Percentiles rank a stretch among this genome's conserved stretches.
Evolutionary conservation across 129 eudicot genomes (phyloP).

Genomic region (Lactuca saligna): DNA sequence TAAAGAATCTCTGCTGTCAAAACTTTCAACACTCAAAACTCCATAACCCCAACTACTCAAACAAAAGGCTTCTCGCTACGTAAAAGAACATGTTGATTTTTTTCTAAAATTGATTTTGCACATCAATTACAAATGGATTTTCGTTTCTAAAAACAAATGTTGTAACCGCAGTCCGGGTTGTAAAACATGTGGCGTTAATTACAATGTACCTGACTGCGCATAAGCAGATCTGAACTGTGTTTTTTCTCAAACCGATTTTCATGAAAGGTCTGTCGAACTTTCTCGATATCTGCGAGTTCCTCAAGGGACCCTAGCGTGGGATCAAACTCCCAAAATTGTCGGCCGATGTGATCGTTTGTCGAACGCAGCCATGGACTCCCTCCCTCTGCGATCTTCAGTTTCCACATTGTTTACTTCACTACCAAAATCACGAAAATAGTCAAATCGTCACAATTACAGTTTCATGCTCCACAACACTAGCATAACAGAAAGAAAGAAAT

Average conservation of each 20-base stretch:
- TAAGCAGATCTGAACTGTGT: slow-evolving; percentile 90
- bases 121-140: slow-evolving; percentile 4
- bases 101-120: neutral
- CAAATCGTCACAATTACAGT: slow-evolving; percentile 15
- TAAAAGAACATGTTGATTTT: neutral
- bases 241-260: slow-evolving; percentile 57
- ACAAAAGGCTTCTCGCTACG: neutral
- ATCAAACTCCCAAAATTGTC: slow-evolving; percentile 90
- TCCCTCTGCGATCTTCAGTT: slow-evolving; percentile 70
- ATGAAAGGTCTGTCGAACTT: slow-evolving; percentile 50
- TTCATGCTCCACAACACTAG: slow-evolving; percentile 17
- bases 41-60: slow-evolving; percentile 1
- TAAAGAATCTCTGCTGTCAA: neutral
- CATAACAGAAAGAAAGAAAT: slow-evolving; percentile 7
- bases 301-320: slow-evolving; percentile 58
- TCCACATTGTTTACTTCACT: slow-evolving; percentile 63
- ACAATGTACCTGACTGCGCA: slow-evolving; percentile 74
- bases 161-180: neutral
- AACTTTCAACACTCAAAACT: neutral
- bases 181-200: slow-evolving; percentile 2
- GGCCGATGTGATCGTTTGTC: slow-evolving; percentile 64
- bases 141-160: neutral
- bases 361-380: slow-evolving; percentile 77
- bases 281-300: slow-evolving; percentile 67
- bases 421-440: slow-evolving; percentile 3